Percentiles rank a stretch among this genome's conserved stretches.
Conservation (phyloP, 2,329 filamentous ascomycete genomes). For the Purpureocillium lavendulum region DNA sequence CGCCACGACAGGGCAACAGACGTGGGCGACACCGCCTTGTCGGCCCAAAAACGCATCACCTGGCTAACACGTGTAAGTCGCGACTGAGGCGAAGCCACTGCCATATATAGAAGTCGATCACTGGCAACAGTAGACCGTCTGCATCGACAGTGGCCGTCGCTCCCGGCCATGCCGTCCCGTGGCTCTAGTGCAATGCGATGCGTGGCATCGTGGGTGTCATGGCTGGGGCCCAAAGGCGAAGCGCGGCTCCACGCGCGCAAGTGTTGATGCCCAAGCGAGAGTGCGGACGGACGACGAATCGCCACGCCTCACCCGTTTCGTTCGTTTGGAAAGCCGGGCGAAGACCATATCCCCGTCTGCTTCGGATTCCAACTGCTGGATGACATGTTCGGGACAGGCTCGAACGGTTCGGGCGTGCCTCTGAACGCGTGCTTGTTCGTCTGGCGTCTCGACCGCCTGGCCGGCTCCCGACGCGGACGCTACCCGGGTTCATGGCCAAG, state of each 20-base stretch:
- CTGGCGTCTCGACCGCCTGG: too few species aligned
- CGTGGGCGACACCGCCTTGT: neutral
- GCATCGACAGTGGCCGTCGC: neutral
- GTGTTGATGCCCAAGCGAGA: slow-evolving; percentile 3
- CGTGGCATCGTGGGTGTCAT: neutral
- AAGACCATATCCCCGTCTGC: too few species aligned
- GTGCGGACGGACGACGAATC: too few species aligned
- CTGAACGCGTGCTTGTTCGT: too few species aligned
- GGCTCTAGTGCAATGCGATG: slow-evolving; percentile 1
- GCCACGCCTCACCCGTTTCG: neutral
- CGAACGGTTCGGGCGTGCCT: too few species aligned
- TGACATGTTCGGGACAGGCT: too few species aligned
- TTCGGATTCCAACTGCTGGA: too few species aligned
- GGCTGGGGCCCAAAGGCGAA: neutral
- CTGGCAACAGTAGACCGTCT: too few species aligned
- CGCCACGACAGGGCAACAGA: neutral
- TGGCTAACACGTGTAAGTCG: neutral
- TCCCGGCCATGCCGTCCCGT: neutral
- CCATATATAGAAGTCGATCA: neutral
- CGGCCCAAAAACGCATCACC: neutral
- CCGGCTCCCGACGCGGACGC: too few species aligned
- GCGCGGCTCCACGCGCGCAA: neutral
- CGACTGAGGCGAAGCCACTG: neutral
- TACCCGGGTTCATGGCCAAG: too few species aligned
- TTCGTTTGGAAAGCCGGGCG: neutral